phyloP scores from a whole-genome alignment of 208 protist genomes.

The Wallacemonas rigidus region DNA sequence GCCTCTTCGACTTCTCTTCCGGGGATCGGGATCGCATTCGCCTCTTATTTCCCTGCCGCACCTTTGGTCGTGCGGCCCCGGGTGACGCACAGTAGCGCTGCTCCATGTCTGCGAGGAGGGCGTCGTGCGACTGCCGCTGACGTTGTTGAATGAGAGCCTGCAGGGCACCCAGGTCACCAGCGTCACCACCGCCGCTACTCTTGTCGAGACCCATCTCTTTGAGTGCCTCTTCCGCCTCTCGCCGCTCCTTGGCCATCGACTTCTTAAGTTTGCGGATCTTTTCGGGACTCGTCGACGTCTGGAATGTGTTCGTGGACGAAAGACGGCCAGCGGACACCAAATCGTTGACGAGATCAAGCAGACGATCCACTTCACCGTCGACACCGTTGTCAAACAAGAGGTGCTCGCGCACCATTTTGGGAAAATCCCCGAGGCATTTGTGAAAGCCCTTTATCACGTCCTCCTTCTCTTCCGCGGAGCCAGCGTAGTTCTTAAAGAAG shows the following conservation, averaged over 20 bases:
- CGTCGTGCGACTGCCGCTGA: conserved; percentile 49
- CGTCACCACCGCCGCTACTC: conserved; percentile 1
- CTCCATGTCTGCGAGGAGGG: conserved; percentile 71
- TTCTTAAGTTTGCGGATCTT: conserved; percentile 42
- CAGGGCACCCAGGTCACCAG: conserved; percentile 35
- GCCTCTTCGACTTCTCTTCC: conserved; percentile 12
- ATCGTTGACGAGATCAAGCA: conserved; percentile 36
- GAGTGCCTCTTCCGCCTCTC: conserved; percentile 62
- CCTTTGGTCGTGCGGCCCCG: background rate
- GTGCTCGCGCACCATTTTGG: conserved; percentile 66
- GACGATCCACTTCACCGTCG: conserved; percentile 50
- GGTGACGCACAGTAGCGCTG: conserved; percentile 53
- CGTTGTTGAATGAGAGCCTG: conserved; percentile 73
- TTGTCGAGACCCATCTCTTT: conserved; percentile 46
- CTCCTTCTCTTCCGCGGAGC: conserved; percentile 61
- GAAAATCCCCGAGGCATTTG: conserved; percentile 73
- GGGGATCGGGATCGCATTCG: conserved; percentile 18
- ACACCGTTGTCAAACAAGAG: conserved; percentile 83
- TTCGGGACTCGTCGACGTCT: conserved; percentile 34
- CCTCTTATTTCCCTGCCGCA: conserved; percentile 13
- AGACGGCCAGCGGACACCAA: conserved; percentile 44
- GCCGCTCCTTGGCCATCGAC: conserved; percentile 55
- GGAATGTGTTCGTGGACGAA: conserved; percentile 36
- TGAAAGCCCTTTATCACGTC: conserved; percentile 60
- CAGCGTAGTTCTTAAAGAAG: conserved; percentile 81